Evolutionary conservation across 306 rosid genomes (phyloP), one percentile per base, ranked within the genome.

Genomic region (Rosa chinensis): DNA sequence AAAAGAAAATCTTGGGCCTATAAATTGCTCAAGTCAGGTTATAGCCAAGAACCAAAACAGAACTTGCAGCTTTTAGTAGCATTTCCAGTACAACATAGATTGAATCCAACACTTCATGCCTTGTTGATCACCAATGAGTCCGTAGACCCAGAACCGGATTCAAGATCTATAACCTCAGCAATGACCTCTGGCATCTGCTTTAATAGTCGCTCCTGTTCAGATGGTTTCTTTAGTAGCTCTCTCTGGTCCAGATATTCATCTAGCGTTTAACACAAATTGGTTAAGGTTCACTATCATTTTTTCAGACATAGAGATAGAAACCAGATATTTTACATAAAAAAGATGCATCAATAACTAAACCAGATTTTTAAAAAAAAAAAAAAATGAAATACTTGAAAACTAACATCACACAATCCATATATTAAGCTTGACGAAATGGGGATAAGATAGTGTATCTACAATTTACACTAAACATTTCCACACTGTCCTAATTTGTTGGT

Each of bases 151-250:
- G 12, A n/a, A 8, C 8, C 53, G 0, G 66, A 66, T 47, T 72
- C 32, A n/a, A 50, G 21, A 74, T 68, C 82, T 42, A 40, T 12
- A 49, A 59, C 39, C 43, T 84, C 89, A 1, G 76, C 63, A 4
- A 79, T 84, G 75, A 84, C 73, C 40, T 59, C 42, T 5, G 89
- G 87, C 47, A 62, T 32, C 66, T 48, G 70, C 45, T 66, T 44
- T 9, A 86, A 77, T 8, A 79, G 64, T 61, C 77, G 73, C 61
- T 70, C 79, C 72, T 76, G 86, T 16, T 75, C 84, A 5, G 82
- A 70, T 35, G 82, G 73, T 42, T 84, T 66, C 82, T 81, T 73
- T 48, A 87, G 78, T 35, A 9, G 68, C 42, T 87, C 82, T 75
- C 83, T 78, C 73, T 68, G 75, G 8, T 81, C 82, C 50, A 84